Conservation (phyloP, 345 rosid species). For the Eutrema yunnanense region DNA sequence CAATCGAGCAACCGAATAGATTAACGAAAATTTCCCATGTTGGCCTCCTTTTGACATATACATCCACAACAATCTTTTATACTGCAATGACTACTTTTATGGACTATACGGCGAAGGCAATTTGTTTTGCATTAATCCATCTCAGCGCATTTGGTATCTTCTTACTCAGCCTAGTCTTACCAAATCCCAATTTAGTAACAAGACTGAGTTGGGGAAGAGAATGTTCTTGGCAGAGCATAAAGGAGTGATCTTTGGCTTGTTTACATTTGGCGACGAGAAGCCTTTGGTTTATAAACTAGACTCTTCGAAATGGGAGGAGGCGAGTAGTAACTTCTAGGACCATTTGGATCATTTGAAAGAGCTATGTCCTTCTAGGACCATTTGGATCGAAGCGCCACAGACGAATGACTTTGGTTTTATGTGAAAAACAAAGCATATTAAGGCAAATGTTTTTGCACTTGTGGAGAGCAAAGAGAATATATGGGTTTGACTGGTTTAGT, state of each 20-base stretch:
- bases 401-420: not conserved
- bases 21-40: not conserved
- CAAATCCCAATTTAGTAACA: not conserved
- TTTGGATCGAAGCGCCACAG: not conserved
- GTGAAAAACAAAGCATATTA: too few relatives aligned
- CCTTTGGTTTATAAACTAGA: not conserved
- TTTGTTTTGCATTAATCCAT: not conserved
- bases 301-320: not conserved
- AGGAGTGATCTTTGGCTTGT: not conserved
- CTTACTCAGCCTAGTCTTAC: not conserved
- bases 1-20: not conserved
- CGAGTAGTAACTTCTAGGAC: not conserved
- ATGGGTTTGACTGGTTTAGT: too few relatives aligned
- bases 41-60: not conserved
- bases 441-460: too few relatives aligned
- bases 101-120: not conserved
- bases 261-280: not conserved
- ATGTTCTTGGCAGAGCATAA: not conserved
- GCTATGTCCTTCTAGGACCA: not conserved
- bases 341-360: not conserved
- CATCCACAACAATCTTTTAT: not conserved
- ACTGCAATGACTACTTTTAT: not conserved
- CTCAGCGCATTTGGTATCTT: not conserved
- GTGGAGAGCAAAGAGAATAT: not conserved
- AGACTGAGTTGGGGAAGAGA: not conserved